Conservation (phyloP, 2,329 filamentous ascomycete genomes). For the Paracoccidioides lutzii region DNA sequence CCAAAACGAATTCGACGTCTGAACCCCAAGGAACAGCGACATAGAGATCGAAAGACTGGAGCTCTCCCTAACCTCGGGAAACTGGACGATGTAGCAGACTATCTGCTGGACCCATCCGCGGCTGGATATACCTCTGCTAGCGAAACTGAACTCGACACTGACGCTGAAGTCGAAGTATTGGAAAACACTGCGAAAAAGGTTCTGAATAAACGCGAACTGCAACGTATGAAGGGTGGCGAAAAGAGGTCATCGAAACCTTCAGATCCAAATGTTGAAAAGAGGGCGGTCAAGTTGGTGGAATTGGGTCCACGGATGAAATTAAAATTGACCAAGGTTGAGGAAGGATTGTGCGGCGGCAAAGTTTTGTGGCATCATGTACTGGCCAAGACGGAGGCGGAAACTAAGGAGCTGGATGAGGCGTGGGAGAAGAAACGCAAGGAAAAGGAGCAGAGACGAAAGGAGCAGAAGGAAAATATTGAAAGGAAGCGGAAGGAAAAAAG, state of each 20-base stretch:
- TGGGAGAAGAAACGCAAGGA: constrained; percentile 69
- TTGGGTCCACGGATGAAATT: constrained; percentile 81
- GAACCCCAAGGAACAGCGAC: constrained; percentile 70
- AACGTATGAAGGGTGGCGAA: constrained; percentile 33
- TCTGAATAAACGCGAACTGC: constrained; percentile 39
- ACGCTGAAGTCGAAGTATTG: constrained; percentile 84
- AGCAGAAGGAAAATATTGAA: constrained; percentile 84
- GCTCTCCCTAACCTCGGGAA: constrained; percentile 78
- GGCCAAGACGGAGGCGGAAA: constrained; percentile 66
- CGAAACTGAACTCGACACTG: constrained; percentile 84
- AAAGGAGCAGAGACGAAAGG: constrained; percentile 67
- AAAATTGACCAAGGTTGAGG: constrained; percentile 88
- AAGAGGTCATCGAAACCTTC: constrained; percentile 32
- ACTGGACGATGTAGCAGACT: constrained; percentile 87
- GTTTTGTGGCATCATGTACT: constrained; percentile 98
- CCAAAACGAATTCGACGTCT: constrained; percentile 73
- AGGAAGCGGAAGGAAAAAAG: constrained; percentile 60
- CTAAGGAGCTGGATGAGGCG: constrained; percentile 63
- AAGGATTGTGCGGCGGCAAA: constrained; percentile 77
- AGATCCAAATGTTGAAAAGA: constrained; percentile 55
- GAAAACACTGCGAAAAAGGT: constrained; percentile 42
- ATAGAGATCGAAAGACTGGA: constrained; percentile 51
- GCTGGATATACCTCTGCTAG: constrained; percentile 88
- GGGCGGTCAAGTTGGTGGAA: constrained; percentile 84
- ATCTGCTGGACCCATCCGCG: constrained; percentile 65